Percentiles rank a stretch among this genome's conserved stretches.
These are phyloP conservation scores for Leccinum broughii DNA, from an alignment of 768 basidiomycete species.

Conservation along the genomic window DNA sequence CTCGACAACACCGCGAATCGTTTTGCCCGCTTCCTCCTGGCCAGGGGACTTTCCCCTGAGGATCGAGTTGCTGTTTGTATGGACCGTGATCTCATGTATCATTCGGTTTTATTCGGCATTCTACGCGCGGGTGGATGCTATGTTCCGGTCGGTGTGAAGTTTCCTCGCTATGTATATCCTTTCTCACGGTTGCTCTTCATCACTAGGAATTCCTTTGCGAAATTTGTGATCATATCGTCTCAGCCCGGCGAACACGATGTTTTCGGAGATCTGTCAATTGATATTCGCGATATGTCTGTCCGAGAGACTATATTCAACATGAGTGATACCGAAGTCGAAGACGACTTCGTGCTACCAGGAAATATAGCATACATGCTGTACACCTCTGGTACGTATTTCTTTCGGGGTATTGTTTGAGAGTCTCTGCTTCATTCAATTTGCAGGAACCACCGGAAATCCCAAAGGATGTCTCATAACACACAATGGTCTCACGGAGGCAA, in stretches of 20 bases:
- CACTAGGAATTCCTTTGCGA: slow-evolving; percentile 41
- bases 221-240: slow-evolving; percentile 41
- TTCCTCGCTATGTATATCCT: slow-evolving; percentile 10
- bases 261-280: slow-evolving; percentile 25
- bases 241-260: slow-evolving; percentile 1
- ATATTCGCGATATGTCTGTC: slow-evolving; percentile 21
- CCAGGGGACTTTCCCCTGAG: slow-evolving; percentile 35
- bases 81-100: slow-evolving; percentile 42
- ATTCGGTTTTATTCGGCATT: slow-evolving; percentile 44
- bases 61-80: slow-evolving; percentile 49
- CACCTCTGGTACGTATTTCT: slow-evolving; percentile 42
- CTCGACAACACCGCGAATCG: slow-evolving; percentile 40
- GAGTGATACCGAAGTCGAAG: slow-evolving; percentile 27
- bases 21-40: slow-evolving; percentile 43
- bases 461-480: slow-evolving; percentile 50
- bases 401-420: not conserved
- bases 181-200: slow-evolving; percentile 34
- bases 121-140: slow-evolving; percentile 52
- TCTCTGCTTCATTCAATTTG: slow-evolving; percentile 14
- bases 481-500: slow-evolving; percentile 34
- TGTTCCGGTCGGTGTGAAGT: slow-evolving; percentile 41
- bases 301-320: slow-evolving; percentile 32
- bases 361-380: slow-evolving; percentile 48
- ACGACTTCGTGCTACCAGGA: slow-evolving; percentile 28
- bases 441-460: slow-evolving; percentile 51